phyloP scores from a whole-genome alignment of 2,329 filamentous ascomycete genomes.

The Beauveria australis region DNA sequence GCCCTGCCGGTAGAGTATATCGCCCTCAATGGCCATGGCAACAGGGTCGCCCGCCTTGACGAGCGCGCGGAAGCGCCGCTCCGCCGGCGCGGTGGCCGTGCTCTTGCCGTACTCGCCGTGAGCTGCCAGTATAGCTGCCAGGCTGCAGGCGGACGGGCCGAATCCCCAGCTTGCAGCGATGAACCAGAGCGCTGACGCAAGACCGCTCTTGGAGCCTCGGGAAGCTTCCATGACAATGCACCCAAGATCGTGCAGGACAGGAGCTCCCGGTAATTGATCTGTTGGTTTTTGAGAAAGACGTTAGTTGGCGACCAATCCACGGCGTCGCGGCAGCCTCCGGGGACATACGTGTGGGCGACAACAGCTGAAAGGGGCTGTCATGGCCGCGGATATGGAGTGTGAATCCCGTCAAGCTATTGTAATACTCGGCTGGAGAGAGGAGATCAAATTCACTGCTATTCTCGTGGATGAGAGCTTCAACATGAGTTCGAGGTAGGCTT shows the following conservation, averaged over 20 bases:
- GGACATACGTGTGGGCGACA: background rate
- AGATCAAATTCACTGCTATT: background rate
- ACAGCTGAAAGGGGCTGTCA: background rate
- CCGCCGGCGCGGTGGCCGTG: slow-evolving; percentile 14
- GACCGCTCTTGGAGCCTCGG: slow-evolving; percentile 10
- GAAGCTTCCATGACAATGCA: slow-evolving; percentile 20
- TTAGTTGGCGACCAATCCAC: background rate
- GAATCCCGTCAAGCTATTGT: background rate
- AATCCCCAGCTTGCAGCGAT: slow-evolving; percentile 25
- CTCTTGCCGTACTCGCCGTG: slow-evolving; percentile 15
- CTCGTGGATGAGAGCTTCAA: background rate
- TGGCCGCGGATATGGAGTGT: background rate
- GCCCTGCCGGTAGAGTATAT: slow-evolving; percentile 18
- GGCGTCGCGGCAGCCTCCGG: background rate
- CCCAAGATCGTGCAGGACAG: slow-evolving; percentile 20
- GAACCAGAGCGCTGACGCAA: slow-evolving; percentile 22
- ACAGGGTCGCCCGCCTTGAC: slow-evolving; percentile 25
- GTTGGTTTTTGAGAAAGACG: background rate
- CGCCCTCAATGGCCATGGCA: slow-evolving; percentile 27
- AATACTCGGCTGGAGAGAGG: background rate
- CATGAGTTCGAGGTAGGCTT: background rate
- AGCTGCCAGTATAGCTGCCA: slow-evolving; percentile 18
- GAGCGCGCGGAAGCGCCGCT: slow-evolving; percentile 24
- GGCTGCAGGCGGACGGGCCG: slow-evolving; percentile 22
- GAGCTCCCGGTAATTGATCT: slow-evolving; percentile 3